Percentiles rank a stretch among this genome's conserved stretches.
These are phyloP conservation scores for Kernera saxatilis DNA, from an alignment of 345 rosid species.

Conservation along the genomic window DNA sequence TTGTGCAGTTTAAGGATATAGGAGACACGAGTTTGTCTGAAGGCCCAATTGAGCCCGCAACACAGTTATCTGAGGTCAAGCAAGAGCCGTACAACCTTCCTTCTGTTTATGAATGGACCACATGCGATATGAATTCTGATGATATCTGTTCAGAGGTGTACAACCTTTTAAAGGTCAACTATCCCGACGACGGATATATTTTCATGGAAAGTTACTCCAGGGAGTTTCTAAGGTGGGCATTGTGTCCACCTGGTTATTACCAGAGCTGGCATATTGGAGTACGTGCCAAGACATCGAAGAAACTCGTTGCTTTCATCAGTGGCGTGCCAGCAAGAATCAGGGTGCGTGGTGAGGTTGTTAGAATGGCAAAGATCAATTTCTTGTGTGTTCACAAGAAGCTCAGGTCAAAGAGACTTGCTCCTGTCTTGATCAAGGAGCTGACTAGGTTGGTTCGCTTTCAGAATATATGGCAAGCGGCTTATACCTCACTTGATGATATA, in stretches of 20 bases:
- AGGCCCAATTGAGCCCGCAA: background rate
- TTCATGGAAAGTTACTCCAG: background rate
- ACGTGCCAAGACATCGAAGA: background rate
- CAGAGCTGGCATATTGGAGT: slow-evolving; percentile 1
- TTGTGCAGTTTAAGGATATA: background rate
- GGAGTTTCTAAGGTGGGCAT: background rate
- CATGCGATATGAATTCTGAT: background rate
- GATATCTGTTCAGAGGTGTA: background rate
- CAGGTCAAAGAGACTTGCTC: background rate
- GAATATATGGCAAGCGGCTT: background rate
- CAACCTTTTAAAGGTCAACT: background rate
- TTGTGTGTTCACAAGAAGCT: slow-evolving; percentile 1
- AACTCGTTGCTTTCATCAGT: background rate
- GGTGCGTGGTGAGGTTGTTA: background rate
- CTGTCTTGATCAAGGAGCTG: background rate
- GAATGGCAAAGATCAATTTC: background rate
- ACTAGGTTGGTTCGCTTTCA: background rate
- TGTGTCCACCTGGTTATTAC: background rate
- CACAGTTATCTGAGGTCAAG: background rate
- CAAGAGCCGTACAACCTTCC: background rate
- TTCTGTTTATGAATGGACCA: background rate
- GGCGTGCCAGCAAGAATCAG: background rate
- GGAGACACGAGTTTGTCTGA: background rate
- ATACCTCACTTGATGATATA: background rate
- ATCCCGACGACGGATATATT: background rate